Evolutionary conservation across 2,329 filamentous ascomycete genomes (phyloP), one percentile per base, ranked within the genome.

Genomic region (Sclerotinia trifoliorum): DNA sequence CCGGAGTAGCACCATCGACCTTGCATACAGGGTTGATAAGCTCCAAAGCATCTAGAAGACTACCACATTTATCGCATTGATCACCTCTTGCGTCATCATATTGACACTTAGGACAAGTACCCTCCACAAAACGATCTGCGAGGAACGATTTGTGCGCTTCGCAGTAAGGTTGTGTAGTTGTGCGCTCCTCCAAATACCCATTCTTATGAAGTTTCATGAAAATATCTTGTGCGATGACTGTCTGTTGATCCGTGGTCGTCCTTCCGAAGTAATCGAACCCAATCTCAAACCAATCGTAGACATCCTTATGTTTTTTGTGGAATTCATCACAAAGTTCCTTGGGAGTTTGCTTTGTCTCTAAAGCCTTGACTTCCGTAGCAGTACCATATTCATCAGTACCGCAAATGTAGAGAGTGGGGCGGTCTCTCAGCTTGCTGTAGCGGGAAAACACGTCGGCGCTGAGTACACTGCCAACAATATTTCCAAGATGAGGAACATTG

Each of bases 221-320:
- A 73, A 98, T 94, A 71, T 92, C 88, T 80, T 98, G 95, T 13
- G 94, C 92, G 75, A 99, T 98, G 73, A 93, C 87, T 29, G 93
- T 97, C 80, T 98, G 95, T 75, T 95, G 87, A 66, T 86, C 81
- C 24, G 94, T 98, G 3, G 94, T 93, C 6, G 95, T 98, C 69
- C 94, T 90, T 71, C 94, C 95, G 78, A 98, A 99, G 80, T 94
- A 90, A 81, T 98, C 94, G 78, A 98, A 98, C 69, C 86, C 89
- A 77, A 98, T 94, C 77, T 93, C 88, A 82, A 99, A 99, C 93
- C 94, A 97, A 79, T 96, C 87, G 80, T 98, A 98, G 73, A 97
- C 90, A 61, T 91, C 92, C 75, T 93, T 88, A 81, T 97, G 94
- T 69, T 96, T 88, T 75, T 88, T 88, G 81, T 96, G 92, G 83